Evolutionary conservation across 805 yeast species (phyloP), one percentile per base, ranked within the genome.

Genomic region (Candida berthetii): DNA sequence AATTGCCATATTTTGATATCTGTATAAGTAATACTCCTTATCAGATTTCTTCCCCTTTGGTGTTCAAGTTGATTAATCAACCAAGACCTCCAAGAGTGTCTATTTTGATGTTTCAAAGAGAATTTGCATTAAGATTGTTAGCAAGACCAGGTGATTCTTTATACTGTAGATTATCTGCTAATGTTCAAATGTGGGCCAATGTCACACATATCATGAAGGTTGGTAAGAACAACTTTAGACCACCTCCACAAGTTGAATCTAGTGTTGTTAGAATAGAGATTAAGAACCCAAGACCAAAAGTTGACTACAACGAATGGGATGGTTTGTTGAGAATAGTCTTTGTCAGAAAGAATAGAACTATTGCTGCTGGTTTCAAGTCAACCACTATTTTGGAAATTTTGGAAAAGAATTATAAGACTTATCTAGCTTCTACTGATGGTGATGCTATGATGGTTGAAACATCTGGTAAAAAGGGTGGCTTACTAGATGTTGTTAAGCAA

Each of bases 141-240:
- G 99, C 99, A 1, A 78, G 95, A 52, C 98, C 99, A 0, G 99
- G 99, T n/a, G 98, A 93, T 53, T 64, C 87, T 1, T 69, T 93
- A 32, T 93, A 91, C 68, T 89, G 96, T 64, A 77, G 99, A 56
- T 72, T 93, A 41, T 84, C 96, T 27, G 98, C 96, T 25, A 93
- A 93, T 58, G 98, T 93, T 1, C 99, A 93, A 59, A 91, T 93
- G 98, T 93, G 98, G 97, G 96, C 97, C n/a, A 87, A 87, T 49
- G 97, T 93, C 14, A 89, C 95, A 7, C 99, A 93, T 61, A 86
- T 93, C 41, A 93, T 93, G 99, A 93, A 93, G 64, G 99, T 93
- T 25, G 98, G 98, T 19, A 85, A 81, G 59, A 93, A 93, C 60
- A 93, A 93, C 58, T 93, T 93, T 71, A 75, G 96, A 53, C 99